Evolutionary conservation across 306 rosid species (phyloP), one percentile per base, ranked within the genome.

Genomic region (Betula pendula): DNA sequence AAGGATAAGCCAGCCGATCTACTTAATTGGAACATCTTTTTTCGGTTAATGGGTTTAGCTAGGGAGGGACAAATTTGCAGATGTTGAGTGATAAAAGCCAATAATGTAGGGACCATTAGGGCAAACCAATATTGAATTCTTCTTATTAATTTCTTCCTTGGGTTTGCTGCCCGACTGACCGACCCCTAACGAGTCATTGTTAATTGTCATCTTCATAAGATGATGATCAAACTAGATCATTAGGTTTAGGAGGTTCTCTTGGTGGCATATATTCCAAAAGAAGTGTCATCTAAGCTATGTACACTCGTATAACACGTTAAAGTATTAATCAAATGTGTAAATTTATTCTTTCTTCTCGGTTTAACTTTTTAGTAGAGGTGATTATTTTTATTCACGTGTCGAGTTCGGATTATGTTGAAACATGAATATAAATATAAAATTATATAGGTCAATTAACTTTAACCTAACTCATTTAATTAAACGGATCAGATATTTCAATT

Each of bases 61-160:
- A 53, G 53, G 45, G 69, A 58, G 50, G 44, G 73, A 76, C 78
- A 76, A 56, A 52, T 51, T 77, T 80, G 73, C 68, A 80, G 76
- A 79, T 74, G 40, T 81, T 78, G 20, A 43, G 40, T 72, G 71
- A 75, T 74, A 40, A 73, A 81, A 74, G 80, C 77, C 53, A 55
- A 53, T 38, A 38, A 5, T 5, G 83, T 81, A 72, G 85, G 85
- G 85, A 81, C 88, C 81, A 81, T 75, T 8, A 29, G 44, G 62
- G 79, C 71, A 83, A 1, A 29, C 85, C 77, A 73, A 70, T 42
- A 29, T 67, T 79, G 72, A 59, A 59, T 71, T 80, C 69, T 68
- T 53, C 48, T 47, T 63, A 49, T 73, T n/a, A n/a, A n/a, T n/a
- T n/a, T n/a, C n/a, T 0, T 66, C 13, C 50, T 20, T 24, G 33